Base-by-base conservation (phyloP, 345 rosid species). In the Cardamine resedifolia region DNA sequence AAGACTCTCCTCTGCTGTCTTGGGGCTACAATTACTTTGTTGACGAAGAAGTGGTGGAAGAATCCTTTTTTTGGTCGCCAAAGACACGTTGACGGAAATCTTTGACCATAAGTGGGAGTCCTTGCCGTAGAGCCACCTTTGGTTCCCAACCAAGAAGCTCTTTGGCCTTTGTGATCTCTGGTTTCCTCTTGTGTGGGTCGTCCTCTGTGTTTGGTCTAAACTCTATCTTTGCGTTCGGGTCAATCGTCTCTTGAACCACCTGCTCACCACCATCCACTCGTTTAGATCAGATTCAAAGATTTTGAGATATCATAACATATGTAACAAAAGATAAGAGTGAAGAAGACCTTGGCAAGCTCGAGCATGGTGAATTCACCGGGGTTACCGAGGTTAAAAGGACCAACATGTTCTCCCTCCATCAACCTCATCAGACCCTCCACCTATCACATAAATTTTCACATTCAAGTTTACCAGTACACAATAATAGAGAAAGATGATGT, bases 291-390 rank as follows among this genome's bases (percentile, higher is more conserved):
- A 31, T 30, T 4, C 33, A 20, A 16, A 44, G 43, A 21, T 3
- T 45, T 10, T 43, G 15, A 10, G 24, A 48, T 19, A 38, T 39
- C 20, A 33, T 20, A 5, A 19, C 7, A n/a, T 9, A 23, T 5
- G 21, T 11, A 16, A 39, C 9, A 48, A 18, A 6, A 26, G 66
- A 33, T 3, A 33, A 26, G 15, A 4, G 34, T 52, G 53, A 36
- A 63, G 45, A 52, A 50, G 63, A 93, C 98, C 96, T 90, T 77
- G 20, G 99, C 98, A 39, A 95, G 99, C 79, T 95, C 98, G 53
- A 95, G 88, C 99, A 95, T 91, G 76, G 98, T 94, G 82, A 94
- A 94, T 88, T 95, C 97, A 52, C 99, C 99, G 0, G 98, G 98
- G 78, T 94, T 94, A 38, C 97, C 98, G 50, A 90, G 93, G 78